phyloP scores from a whole-genome alignment of 2,329 filamentous ascomycete genomes.

The Phialophora tarda region DNA sequence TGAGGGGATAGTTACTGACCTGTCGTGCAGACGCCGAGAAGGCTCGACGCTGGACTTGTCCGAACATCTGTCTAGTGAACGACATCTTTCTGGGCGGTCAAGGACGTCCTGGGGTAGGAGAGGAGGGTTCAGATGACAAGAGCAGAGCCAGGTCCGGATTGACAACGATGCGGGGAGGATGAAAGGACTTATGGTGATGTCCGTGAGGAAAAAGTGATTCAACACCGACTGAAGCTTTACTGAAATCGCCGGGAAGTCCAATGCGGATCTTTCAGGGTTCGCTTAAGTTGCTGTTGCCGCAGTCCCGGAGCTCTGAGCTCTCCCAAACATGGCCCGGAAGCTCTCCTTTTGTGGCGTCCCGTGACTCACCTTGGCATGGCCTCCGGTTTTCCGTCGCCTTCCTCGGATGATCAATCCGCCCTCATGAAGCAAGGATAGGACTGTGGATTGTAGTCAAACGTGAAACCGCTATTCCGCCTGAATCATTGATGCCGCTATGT shows the following conservation, averaged over 20 bases:
- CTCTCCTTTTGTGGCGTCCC: constrained; percentile 8
- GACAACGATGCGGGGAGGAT: constrained; percentile 8
- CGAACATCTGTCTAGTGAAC: constrained; percentile 45
- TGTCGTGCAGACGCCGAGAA: constrained; percentile 80
- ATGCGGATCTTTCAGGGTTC: neutral
- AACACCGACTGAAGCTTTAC: constrained; percentile 9
- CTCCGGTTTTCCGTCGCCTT: constrained; percentile 8
- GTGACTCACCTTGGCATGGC: constrained; percentile 21
- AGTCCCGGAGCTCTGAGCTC: constrained; percentile 14
- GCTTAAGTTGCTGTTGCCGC: constrained; percentile 13
- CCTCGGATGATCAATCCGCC: constrained; percentile 6
- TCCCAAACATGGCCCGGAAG: neutral
- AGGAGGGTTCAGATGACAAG: constrained; percentile 1
- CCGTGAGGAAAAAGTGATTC: constrained; percentile 15
- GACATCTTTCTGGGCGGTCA: constrained; percentile 33
- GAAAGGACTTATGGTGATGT: constrained; percentile 11
- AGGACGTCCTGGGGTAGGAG: neutral
- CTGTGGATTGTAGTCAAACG: neutral
- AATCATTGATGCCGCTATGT: neutral
- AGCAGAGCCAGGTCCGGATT: constrained; percentile 4
- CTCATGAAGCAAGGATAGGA: neutral
- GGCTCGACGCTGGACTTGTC: constrained; percentile 72
- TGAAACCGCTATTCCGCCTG: neutral
- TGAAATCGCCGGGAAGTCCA: neutral
- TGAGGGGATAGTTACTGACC: constrained; percentile 57